Evolutionary conservation across 148 eudicot genomes (phyloP).

Genomic region (Cornus florida): DNA sequence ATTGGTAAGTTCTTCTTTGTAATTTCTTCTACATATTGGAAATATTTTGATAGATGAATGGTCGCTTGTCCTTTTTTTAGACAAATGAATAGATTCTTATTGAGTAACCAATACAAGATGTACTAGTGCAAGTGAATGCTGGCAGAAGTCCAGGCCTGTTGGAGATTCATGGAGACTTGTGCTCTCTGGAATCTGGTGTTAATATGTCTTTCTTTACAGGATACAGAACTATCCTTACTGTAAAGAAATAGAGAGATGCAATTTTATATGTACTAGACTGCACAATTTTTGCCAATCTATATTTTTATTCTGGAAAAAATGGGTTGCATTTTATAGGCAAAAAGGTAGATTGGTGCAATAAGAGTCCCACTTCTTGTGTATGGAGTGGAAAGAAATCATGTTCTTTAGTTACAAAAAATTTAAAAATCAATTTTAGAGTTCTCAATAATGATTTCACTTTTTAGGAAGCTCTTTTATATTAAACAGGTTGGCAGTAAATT

Average conservation of each 20-base stretch:
- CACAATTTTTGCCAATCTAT: neutral
- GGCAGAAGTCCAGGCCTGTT: neutral
- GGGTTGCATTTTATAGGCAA: neutral
- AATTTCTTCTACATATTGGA: neutral
- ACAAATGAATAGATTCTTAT: neutral
- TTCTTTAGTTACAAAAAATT: too few species aligned
- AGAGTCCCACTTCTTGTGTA: neutral
- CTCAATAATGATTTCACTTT: too few species aligned
- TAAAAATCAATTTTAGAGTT: too few species aligned
- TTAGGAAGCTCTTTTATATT: too few species aligned
- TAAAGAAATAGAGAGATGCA: neutral
- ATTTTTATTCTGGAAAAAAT: neutral
- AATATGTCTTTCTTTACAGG: neutral
- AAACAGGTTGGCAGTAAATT: too few species aligned
- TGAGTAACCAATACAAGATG: neutral
- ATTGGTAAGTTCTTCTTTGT: slow-evolving; percentile 58
- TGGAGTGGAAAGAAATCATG: too few species aligned
- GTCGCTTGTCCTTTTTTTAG: neutral
- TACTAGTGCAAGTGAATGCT: neutral
- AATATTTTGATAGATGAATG: neutral
- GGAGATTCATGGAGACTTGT: neutral
- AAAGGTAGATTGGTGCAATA: neutral
- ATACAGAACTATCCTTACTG: neutral
- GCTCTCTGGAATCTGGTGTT: neutral
- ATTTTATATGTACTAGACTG: neutral